Evolutionary conservation across 176 grass and related monocot species (phyloP).

Genomic region (Oryza glaberrima): DNA sequence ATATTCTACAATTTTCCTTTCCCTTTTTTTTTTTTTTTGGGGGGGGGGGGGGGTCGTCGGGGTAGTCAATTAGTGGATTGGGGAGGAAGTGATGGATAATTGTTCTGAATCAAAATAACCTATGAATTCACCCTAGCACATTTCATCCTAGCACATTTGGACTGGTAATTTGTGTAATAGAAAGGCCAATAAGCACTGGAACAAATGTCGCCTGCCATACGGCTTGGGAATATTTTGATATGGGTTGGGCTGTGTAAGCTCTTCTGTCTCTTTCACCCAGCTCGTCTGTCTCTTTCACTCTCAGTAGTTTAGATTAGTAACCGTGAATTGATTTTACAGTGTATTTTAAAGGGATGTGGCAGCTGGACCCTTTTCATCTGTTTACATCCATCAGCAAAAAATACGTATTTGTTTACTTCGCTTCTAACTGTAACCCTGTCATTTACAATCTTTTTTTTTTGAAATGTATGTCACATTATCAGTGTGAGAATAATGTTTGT

Average conservation of each 20-base stretch:
- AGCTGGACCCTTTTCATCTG: not conserved
- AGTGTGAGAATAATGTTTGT: conserved; percentile 18
- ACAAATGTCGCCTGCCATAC: not conserved
- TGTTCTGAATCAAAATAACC: conserved; percentile 7
- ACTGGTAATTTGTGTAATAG: not conserved
- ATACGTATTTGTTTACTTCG: not conserved
- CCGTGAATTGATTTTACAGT: conserved; percentile 8
- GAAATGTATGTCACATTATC: conserved; percentile 32
- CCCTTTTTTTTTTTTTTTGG: not conserved
- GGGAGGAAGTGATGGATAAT: not conserved
- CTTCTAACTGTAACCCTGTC: conserved; percentile 2
- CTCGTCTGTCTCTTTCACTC: not conserved
- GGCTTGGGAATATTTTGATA: not conserved
- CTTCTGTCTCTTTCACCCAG: not conserved
- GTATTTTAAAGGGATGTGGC: not conserved
- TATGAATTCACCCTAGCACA: conserved; percentile 1
- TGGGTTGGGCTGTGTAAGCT: not conserved
- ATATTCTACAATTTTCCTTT: not conserved
- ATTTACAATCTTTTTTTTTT: not conserved
- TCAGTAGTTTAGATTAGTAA: not conserved
- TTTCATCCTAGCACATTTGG: conserved; percentile 4
- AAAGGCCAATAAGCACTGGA: not conserved
- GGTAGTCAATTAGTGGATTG: conserved; percentile 3
- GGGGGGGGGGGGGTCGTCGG: not conserved
- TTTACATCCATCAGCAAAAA: not conserved